A percentile compares a stretch with the other conserved stretches of the same genome.
These are phyloP conservation scores for Anthracocystis walkeri DNA, from an alignment of 1,284 basidiomycete genomes.

Conservation along the genomic window DNA sequence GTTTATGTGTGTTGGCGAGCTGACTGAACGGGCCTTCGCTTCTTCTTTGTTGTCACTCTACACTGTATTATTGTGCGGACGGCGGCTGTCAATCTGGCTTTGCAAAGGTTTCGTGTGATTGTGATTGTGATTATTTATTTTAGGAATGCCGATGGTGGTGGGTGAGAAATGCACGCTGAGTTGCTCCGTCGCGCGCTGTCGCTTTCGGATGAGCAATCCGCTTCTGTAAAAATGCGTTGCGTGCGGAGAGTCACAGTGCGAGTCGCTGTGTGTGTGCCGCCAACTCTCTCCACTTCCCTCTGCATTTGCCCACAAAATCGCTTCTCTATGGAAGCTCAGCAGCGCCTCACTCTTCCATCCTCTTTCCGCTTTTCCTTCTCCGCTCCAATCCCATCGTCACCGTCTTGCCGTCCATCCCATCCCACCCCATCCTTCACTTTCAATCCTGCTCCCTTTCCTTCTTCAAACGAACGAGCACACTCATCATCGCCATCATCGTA, in stretches of 20 bases:
- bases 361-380: conserved; percentile 2
- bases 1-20: background rate
- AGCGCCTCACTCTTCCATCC: background rate
- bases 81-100: background rate
- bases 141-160: conserved; percentile 7
- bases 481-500: background rate
- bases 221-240: too few relatives aligned
- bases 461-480: background rate
- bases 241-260: too few relatives aligned
- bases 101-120: background rate
- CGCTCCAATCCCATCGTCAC: background rate
- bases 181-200: too few relatives aligned
- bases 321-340: background rate
- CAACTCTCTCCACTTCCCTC: background rate
- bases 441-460: too few relatives aligned
- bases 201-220: too few relatives aligned
- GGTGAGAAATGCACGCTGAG: background rate
- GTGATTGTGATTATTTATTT: background rate
- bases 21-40: conserved; percentile 4
- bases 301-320: too few relatives aligned
- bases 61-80: too few relatives aligned
- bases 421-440: background rate
- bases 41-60: too few relatives aligned
- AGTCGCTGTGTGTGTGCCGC: too few relatives aligned
- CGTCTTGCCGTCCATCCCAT: background rate